Percentiles rank a stretch among this genome's conserved stretches.
Evolutionary conservation across 2,329 filamentous ascomycete genomes (phyloP).

Genomic region (Fusarium temperatum): DNA sequence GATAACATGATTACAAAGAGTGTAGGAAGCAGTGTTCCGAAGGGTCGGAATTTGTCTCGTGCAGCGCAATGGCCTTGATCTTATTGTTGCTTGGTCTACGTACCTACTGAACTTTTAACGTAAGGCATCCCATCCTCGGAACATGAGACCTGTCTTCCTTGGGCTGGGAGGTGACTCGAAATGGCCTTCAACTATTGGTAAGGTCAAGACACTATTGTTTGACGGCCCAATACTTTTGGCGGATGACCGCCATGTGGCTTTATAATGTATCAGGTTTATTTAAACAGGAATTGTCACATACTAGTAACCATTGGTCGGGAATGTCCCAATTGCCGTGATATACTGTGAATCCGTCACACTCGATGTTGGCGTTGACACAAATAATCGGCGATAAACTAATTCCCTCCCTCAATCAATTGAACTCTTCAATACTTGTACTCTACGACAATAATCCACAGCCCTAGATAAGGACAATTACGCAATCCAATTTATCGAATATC

Average conservation of each 20-base stretch:
- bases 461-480: background rate
- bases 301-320: background rate
- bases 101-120: background rate
- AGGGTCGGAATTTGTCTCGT: background rate
- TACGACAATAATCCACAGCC: background rate
- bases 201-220: background rate
- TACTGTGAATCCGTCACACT: background rate
- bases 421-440: too few relatives aligned
- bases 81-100: background rate
- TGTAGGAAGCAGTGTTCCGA: background rate
- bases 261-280: background rate
- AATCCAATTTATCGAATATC: slow-evolving; percentile 21
- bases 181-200: too few relatives aligned
- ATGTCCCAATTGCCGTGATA: background rate
- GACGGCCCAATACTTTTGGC: background rate
- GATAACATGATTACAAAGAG: background rate
- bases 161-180: background rate
- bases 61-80: background rate
- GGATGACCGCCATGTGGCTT: background rate
- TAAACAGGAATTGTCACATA: background rate
- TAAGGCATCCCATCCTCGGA: background rate
- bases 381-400: background rate
- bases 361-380: background rate
- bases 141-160: background rate
- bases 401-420: background rate